These are phyloP conservation scores for Eragrostis tef DNA, from an alignment of 202 grass and related monocot genomes.

Conservation along the genomic window DNA sequence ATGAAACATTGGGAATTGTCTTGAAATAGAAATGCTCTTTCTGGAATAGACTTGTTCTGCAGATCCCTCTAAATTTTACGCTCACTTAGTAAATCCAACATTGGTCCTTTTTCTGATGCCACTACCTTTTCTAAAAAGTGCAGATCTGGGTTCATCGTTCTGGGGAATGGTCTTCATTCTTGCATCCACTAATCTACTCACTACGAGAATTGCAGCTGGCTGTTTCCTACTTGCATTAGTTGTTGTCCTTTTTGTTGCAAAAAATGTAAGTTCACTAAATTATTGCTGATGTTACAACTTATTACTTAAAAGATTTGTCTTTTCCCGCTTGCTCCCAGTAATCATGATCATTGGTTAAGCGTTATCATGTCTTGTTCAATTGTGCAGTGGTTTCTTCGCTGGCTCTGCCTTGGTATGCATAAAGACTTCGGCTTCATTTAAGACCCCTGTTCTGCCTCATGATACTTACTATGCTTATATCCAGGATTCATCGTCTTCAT, in stretches of 20 bases:
- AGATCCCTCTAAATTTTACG: constrained; percentile 18
- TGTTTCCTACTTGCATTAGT: constrained; percentile 91
- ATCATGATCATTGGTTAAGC: constrained; percentile 22
- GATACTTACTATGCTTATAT: constrained; percentile 43
- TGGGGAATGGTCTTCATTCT: constrained; percentile 99
- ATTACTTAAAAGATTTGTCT: constrained; percentile 17
- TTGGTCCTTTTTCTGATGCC: constrained; percentile 3
- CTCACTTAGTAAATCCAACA: background rate
- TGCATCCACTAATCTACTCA: constrained; percentile 84
- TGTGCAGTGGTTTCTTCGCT: constrained; percentile 91
- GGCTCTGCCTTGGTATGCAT: constrained; percentile 92
- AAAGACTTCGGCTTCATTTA: constrained; percentile 38
- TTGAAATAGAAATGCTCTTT: background rate
- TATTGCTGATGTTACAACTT: constrained; percentile 21
- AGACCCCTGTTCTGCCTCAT: constrained; percentile 32
- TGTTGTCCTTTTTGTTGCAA: constrained; percentile 87
- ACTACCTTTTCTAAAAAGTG: constrained; percentile 40
- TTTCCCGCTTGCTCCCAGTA: background rate
- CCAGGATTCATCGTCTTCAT: constrained; percentile 92
- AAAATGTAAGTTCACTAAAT: constrained; percentile 69
- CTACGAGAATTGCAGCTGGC: constrained; percentile 88
- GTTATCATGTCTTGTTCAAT: constrained; percentile 40
- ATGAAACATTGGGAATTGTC: background rate
- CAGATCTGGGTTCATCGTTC: constrained; percentile 99
- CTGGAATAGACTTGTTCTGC: background rate